Evolutionary conservation across 2,329 filamentous ascomycete genomes (phyloP).

Genomic region (Drechslerella stenobrocha): DNA sequence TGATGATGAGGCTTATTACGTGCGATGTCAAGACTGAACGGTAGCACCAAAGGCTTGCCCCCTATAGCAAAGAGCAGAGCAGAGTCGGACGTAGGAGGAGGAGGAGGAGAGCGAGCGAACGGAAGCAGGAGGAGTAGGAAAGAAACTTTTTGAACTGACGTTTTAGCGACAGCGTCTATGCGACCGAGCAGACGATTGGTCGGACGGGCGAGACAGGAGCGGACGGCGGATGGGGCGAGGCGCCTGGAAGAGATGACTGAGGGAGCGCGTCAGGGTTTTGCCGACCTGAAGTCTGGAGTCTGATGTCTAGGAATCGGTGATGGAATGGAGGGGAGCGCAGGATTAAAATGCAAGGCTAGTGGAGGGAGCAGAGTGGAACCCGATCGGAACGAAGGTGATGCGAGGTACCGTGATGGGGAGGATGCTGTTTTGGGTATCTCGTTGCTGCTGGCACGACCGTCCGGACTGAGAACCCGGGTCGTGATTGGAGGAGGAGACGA

Average conservation of each 20-base stretch:
- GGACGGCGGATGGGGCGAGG: conserved; percentile 2
- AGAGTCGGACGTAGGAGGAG: background rate
- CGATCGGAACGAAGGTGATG: conserved; percentile 42
- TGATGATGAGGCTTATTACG: conserved; percentile 45
- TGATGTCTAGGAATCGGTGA: conserved; percentile 5
- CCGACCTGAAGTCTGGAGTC: too few species aligned
- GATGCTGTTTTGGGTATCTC: conserved; percentile 5
- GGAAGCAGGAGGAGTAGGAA: background rate
- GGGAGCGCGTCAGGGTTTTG: too few species aligned
- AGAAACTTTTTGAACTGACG: too few species aligned
- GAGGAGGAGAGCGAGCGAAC: conserved; percentile 1
- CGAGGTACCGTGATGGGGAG: conserved; percentile 27
- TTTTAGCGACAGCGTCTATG: conserved; percentile 10
- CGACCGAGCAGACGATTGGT: conserved; percentile 5
- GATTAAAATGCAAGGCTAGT: conserved; percentile 21
- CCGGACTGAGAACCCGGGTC: background rate
- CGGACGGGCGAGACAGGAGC: background rate
- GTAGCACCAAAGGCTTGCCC: conserved; percentile 32
- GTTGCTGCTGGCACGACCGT: background rate
- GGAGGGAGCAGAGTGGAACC: conserved; percentile 22
- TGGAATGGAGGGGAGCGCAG: conserved; percentile 9
- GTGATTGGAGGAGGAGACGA: conserved; percentile 49
- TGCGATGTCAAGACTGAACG: conserved; percentile 23
- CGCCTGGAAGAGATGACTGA: too few species aligned
- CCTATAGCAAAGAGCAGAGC: background rate